Base-by-base conservation (phyloP, 768 basidiomycete genomes). In the Rhizopogon vesiculosus region DNA sequence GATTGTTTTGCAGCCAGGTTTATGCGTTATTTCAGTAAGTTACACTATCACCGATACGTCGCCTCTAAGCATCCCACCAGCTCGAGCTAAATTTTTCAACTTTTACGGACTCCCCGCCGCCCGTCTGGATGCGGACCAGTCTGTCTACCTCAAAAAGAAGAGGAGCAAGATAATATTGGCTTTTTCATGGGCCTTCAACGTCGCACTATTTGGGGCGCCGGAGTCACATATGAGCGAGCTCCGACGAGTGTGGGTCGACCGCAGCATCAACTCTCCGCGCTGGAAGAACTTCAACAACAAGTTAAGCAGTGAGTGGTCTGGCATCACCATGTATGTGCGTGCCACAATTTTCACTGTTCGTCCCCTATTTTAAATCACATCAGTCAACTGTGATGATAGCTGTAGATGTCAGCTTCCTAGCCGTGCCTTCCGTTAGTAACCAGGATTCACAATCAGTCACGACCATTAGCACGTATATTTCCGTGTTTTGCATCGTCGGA, bases 401-500 rank as follows among this genome's bases (percentile, higher is more conserved):
- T 18, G 78, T 77, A 1, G 81, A 81, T 52, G 76, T 84, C 1
- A 76, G 76, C 0, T 81, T 82, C 59, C 63, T 84, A 8, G 76
- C 79, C 9, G 80, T 84, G n/a, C 76, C 76, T 18, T 68, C 69
- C 38, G 71, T 77, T 44, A 72, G 25, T 25, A 25, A 25, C 25
- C 25, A 25, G 25, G 25, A 56, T 33, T 16, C n/a, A 19, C 29
- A 13, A 48, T 49, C 19, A 39, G 45, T 48, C 22, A 15, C 45
- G 31, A 15, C 22, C 66, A 15, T 67, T 57, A 6, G 48, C 62
- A 0, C 65, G 41, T 77, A 75, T 48, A 54, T 73, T 10, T 78
- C 77, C 1, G 68, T 68, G 12, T 46, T 76, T 10, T 61, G 67
- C 22, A 71, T 64, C 51, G 55, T 77, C 33, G 69, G 68, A 3